Percentiles rank a stretch among this genome's conserved stretches.
phyloP scores from a whole-genome alignment of 202 grass and related monocot species.

The Schoenoplectus triqueter region DNA sequence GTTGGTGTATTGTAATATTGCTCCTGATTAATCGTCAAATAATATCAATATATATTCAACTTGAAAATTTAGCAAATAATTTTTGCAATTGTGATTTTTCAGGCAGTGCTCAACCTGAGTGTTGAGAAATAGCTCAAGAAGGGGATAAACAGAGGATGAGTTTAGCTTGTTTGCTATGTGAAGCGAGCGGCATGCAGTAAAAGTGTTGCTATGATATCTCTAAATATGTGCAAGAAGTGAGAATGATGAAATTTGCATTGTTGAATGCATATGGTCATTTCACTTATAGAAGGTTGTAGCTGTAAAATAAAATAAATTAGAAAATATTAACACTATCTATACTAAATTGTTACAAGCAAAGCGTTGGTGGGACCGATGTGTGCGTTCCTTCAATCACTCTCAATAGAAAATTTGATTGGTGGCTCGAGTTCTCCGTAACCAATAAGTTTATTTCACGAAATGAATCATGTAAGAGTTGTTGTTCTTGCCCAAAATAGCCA shows the following conservation, averaged over 20 bases:
- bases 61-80: neutral
- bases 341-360: neutral
- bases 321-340: neutral
- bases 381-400: neutral
- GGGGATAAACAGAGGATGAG: slow-evolving; percentile 61
- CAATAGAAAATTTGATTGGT: slow-evolving; percentile 4
- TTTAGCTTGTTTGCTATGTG: slow-evolving; percentile 66
- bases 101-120: slow-evolving; percentile 56
- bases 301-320: neutral
- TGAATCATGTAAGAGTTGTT: neutral
- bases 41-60: neutral
- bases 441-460: neutral
- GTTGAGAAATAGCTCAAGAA: slow-evolving; percentile 86
- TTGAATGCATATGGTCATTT: too few relatives aligned
- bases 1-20: slow-evolving; percentile 79
- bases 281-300: too few relatives aligned
- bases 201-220: slow-evolving; percentile 85
- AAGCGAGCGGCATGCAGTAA: slow-evolving; percentile 62
- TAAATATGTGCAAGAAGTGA: slow-evolving; percentile 28
- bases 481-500: neutral
- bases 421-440: neutral
- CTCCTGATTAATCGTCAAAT: slow-evolving; percentile 55
- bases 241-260: neutral
- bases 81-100: neutral
- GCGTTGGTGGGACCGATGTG: neutral